phyloP scores from a whole-genome alignment of 2,329 filamentous ascomycete species.

The Malbranchea cinnamomea region DNA sequence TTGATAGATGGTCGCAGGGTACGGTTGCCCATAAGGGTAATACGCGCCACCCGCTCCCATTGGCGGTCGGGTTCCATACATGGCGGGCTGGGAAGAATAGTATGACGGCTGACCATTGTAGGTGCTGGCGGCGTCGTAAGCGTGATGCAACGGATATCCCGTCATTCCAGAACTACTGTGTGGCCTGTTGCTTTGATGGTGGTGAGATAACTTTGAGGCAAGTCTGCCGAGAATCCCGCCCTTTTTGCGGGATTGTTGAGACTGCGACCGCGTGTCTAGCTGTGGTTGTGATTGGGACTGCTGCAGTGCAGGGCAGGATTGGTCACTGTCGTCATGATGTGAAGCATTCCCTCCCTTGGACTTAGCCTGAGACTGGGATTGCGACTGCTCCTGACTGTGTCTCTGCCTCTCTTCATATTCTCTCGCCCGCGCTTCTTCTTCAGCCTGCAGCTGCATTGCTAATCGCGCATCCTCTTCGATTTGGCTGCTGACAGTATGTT shows the following conservation, averaged over 20 bases:
- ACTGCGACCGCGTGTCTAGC: not conserved
- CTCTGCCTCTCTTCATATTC: constrained; percentile 8
- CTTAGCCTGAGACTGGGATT: too few species aligned
- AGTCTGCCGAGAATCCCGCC: constrained; percentile 4
- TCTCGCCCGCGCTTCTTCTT: constrained; percentile 54
- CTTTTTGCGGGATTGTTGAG: constrained; percentile 1
- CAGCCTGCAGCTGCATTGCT: constrained; percentile 64
- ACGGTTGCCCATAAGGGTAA: too few species aligned
- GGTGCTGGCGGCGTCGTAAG: too few species aligned
- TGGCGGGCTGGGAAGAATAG: constrained; percentile 1
- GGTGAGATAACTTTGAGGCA: too few species aligned
- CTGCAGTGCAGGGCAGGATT: constrained; percentile 1
- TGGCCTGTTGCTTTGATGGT: too few species aligned
- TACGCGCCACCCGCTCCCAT: constrained; percentile 50
- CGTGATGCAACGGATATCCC: too few species aligned
- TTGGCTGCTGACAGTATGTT: constrained; percentile 15
- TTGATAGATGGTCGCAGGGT: too few species aligned
- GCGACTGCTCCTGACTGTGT: too few species aligned
- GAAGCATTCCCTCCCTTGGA: too few species aligned
- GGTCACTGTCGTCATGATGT: constrained; percentile 2
- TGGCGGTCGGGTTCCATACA: not conserved
- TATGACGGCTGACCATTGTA: not conserved
- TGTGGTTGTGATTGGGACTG: not conserved
- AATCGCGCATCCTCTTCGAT: constrained; percentile 55
- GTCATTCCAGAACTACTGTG: too few species aligned